Conservation (phyloP, 2,329 filamentous ascomycete species). For the Trichocomaceae sp. region DNA sequence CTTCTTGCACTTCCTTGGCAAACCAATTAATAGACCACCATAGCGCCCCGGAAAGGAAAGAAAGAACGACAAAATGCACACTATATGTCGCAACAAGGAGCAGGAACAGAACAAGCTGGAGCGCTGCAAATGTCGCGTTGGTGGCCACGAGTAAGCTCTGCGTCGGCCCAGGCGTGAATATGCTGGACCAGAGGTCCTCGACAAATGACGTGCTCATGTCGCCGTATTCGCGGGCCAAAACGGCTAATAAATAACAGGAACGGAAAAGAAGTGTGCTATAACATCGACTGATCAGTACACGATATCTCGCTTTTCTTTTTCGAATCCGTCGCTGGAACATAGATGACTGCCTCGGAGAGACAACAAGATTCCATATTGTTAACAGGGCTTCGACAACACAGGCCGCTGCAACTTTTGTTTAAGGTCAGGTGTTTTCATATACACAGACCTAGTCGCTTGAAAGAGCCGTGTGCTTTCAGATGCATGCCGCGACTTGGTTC, state of each 20-base stretch:
- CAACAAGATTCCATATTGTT: background rate
- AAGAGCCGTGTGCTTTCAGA: background rate
- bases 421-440: background rate
- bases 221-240: background rate
- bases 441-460: background rate
- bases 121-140: conserved; percentile 77
- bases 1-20: conserved; percentile 56
- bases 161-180: conserved; percentile 89
- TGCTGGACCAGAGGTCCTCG: conserved; percentile 76
- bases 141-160: conserved; percentile 82
- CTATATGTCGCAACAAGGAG: conserved; percentile 78
- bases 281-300: conserved; percentile 9
- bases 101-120: conserved; percentile 69
- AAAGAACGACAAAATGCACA: conserved; percentile 81
- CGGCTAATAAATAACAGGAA: background rate
- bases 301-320: background rate
- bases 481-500: background rate
- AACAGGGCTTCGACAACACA: background rate
- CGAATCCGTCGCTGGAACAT: background rate
- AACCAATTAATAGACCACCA: conserved; percentile 99
- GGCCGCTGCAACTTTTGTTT: background rate
- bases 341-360: background rate
- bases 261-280: background rate
- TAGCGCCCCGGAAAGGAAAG: conserved; percentile 67
- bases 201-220: conserved; percentile 49